Evolutionary conservation across 805 yeast genomes (phyloP), one percentile per base, ranked within the genome.

Genomic region (Barnettozyma siamensis): DNA sequence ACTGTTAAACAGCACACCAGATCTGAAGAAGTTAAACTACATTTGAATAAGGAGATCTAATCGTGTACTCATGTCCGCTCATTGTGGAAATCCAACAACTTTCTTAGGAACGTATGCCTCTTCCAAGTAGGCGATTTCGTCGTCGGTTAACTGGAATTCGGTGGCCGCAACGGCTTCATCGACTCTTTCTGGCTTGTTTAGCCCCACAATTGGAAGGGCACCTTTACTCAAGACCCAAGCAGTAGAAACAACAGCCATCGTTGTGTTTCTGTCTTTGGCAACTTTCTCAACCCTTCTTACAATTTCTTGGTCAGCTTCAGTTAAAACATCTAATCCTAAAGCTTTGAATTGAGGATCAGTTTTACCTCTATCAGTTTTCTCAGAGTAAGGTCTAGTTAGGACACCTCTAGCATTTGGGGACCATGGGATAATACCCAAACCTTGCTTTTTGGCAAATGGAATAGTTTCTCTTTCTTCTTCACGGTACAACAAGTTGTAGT

Each of bases 381-480:
- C 27, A 13, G 27, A 18, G 11, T 35, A 26, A 16, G 84, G 80
- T 45, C 80, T 66, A 1, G 82, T 67, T 33, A 79, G 61, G 2
- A 72, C 26, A 9, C 85, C 85, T 44, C 74, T 60, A 6, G 78
- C 80, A 42, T 67, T 58, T 29, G 84, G 83, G 11, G 78, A 71
- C 77, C 78, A 80, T 9, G 85, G 84, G 39, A 76, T 67, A 16
- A 78, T 41, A 2, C 80, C 82, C 29, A 80, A 72, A 11, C 72
- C 72, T n/a, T 71, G 70, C 35, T 62, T 64, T 17, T 72, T 60
- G 46, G 82, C 75, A 55, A 63, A 80, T 21, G 73, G 75, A 44
- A 68, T 73, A 70, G 78, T 63, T 53, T 80, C 86, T 15, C 77
- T 60, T 55, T 80, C 87, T 42, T 79, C 85, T 52, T 79, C 84